phyloP scores from a whole-genome alignment of 2,329 filamentous ascomycete species.

The Dothistroma septosporum region DNA sequence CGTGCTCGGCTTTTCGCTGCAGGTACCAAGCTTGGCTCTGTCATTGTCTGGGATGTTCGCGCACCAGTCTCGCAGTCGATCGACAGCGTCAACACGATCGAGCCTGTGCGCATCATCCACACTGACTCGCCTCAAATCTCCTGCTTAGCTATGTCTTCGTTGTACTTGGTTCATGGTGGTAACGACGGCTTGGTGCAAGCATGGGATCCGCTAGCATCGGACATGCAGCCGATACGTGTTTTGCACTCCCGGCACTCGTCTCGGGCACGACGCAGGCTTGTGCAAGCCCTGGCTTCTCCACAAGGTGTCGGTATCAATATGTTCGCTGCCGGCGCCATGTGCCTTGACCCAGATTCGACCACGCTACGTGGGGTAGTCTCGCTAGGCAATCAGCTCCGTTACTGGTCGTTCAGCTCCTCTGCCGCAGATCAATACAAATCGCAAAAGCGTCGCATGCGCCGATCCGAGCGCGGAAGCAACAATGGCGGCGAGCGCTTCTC shows the following conservation, averaged over 20 bases:
- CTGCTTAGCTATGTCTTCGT: conserved; percentile 72
- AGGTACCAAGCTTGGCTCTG: conserved; percentile 72
- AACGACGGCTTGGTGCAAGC: conserved; percentile 93
- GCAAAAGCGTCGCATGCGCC: conserved; percentile 73
- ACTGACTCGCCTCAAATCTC: conserved; percentile 88
- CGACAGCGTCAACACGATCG: conserved; percentile 56
- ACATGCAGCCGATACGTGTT: conserved; percentile 71
- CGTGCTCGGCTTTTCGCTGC: conserved; percentile 75
- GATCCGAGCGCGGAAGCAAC: conserved; percentile 63
- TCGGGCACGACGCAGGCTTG: conserved; percentile 70
- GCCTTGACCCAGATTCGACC: conserved; percentile 81
- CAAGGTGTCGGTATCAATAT: conserved; percentile 69
- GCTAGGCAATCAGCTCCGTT: conserved; percentile 80
- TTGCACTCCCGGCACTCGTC: conserved; percentile 81
- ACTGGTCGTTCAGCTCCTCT: conserved; percentile 89
- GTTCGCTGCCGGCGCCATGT: conserved; percentile 77
- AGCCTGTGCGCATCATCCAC: conserved; percentile 74
- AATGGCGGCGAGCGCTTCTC: conserved; percentile 55
- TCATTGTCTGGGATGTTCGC: conserved; percentile 82
- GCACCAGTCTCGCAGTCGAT: conserved; percentile 55
- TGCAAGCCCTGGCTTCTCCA: conserved; percentile 63
- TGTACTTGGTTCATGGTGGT: conserved; percentile 89
- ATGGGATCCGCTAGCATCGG: conserved; percentile 92
- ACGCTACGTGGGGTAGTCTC: conserved; percentile 80
- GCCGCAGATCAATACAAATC: conserved; percentile 67